Conservation (phyloP, 345 rosid genomes). For the Aquilaria yunnanensis region DNA sequence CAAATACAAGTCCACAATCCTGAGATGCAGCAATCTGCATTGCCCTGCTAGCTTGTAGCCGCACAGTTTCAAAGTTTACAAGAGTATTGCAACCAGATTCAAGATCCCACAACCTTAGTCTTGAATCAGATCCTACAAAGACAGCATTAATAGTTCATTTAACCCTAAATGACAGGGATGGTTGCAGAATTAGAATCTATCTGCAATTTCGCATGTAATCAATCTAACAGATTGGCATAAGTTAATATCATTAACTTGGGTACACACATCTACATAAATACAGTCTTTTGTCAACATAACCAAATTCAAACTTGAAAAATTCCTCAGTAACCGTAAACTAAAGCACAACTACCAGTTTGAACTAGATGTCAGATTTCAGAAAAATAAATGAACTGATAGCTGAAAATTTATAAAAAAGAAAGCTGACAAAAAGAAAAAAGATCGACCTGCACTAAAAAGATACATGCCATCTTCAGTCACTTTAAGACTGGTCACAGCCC, state of each 20-base stretch:
- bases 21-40: conserved; percentile 62
- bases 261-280: too few species aligned
- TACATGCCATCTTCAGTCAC: conserved; percentile 85
- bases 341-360: too few species aligned
- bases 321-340: too few species aligned
- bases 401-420: neutral
- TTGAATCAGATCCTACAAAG: conserved; percentile 81
- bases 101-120: conserved; percentile 88
- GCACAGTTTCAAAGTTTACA: conserved; percentile 83
- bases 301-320: too few species aligned
- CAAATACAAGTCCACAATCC: conserved; percentile 72
- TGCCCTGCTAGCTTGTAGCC: conserved; percentile 67
- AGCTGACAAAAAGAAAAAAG: conserved; percentile 4
- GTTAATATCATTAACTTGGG: too few species aligned
- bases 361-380: too few species aligned
- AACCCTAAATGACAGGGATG: conserved; percentile 11
- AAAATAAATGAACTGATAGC: too few species aligned
- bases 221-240: too few species aligned
- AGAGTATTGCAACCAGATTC: conserved; percentile 93
- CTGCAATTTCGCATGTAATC: too few species aligned
- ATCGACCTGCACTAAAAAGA: conserved; percentile 87
- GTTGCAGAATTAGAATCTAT: neutral
- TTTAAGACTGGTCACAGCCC: conserved; percentile 83
- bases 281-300: too few species aligned
- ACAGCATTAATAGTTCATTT: neutral